These are phyloP conservation scores for Agroathelia rolfsii DNA, from an alignment of 1,284 basidiomycete species.

Conservation along the genomic window DNA sequence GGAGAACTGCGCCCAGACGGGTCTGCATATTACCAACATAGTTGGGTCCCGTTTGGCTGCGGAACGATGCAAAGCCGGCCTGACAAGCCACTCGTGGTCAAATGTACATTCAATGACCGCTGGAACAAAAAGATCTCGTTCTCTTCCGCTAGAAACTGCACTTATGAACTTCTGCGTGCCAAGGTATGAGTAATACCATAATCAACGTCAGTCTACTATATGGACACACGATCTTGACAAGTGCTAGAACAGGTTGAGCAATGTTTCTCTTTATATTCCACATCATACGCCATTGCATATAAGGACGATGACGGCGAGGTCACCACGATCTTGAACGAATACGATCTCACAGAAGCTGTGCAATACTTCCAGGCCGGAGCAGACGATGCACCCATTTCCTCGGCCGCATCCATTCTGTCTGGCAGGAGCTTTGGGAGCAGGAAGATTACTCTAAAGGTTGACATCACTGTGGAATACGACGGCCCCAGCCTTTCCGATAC, in stretches of 20 bases:
- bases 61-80: slow-evolving; percentile 32
- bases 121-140: slow-evolving; percentile 70
- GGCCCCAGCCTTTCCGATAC: slow-evolving; percentile 86
- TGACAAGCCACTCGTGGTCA: slow-evolving; percentile 63
- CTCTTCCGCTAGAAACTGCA: slow-evolving; percentile 65
- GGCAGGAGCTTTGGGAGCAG: slow-evolving; percentile 55
- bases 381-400: slow-evolving; percentile 60
- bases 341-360: slow-evolving; percentile 77
- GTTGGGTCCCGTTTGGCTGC: not conserved
- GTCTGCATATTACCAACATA: too few relatives aligned
- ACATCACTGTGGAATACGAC: slow-evolving; percentile 78
- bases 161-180: slow-evolving; percentile 57
- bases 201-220: too few relatives aligned
- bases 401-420: slow-evolving; percentile 65
- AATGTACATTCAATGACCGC: slow-evolving; percentile 71
- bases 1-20: too few relatives aligned
- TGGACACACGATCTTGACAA: not conserved
- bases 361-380: slow-evolving; percentile 66
- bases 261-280: slow-evolving; percentile 67
- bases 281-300: slow-evolving; percentile 66
- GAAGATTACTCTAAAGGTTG: slow-evolving; percentile 68
- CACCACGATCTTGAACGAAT: slow-evolving; percentile 57
- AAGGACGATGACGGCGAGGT: slow-evolving; percentile 82
- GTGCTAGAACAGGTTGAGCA: slow-evolving; percentile 56
- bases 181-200: slow-evolving; percentile 41